phyloP scores from a whole-genome alignment of 371 early-diverging fungal species.

The Zancudomyces culisetae region DNA sequence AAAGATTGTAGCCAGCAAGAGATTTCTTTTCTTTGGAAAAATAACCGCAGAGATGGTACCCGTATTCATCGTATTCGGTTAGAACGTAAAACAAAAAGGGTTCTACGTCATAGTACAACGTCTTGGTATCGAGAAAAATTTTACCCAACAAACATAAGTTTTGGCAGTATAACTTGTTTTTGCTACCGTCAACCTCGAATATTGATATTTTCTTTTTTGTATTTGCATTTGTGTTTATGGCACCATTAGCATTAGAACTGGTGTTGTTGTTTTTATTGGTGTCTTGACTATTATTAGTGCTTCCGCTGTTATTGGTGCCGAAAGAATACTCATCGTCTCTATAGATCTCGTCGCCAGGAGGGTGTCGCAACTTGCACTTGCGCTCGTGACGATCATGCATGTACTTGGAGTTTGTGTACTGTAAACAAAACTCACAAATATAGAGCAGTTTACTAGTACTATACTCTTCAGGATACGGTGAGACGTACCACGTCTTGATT shows the following conservation, averaged over 20 bases:
- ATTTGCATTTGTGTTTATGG: no score
- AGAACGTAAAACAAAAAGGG: slow-evolving; percentile 95
- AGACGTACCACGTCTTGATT: slow-evolving; percentile 92
- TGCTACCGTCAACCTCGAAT: slow-evolving; percentile 90
- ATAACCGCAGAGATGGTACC: slow-evolving; percentile 87
- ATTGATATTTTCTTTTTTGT: slow-evolving; percentile 66
- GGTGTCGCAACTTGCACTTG: slow-evolving; percentile 71
- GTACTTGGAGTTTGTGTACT: slow-evolving; percentile 69
- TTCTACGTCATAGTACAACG: slow-evolving; percentile 98
- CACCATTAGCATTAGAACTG: no score
- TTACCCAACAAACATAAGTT: slow-evolving; percentile 95
- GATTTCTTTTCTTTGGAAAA: slow-evolving; percentile 98
- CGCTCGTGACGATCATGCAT: slow-evolving; percentile 32
- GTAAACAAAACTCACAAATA: slow-evolving; percentile 95
- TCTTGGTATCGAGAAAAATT: slow-evolving; percentile 98
- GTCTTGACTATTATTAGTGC: no score
- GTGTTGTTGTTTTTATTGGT: no score
- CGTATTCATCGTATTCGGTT: slow-evolving; percentile 12
- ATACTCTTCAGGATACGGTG: slow-evolving; percentile 97
- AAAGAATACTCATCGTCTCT: no score
- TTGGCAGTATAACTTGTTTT: slow-evolving; percentile 89
- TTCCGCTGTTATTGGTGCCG: no score
- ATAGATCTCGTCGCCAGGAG: slow-evolving; percentile 98
- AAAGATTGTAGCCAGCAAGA: slow-evolving; percentile 81
- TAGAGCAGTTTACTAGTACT: slow-evolving; percentile 37